Evolutionary conservation across 805 yeast species (phyloP).

Genomic region (Ogataea dorogensis): DNA sequence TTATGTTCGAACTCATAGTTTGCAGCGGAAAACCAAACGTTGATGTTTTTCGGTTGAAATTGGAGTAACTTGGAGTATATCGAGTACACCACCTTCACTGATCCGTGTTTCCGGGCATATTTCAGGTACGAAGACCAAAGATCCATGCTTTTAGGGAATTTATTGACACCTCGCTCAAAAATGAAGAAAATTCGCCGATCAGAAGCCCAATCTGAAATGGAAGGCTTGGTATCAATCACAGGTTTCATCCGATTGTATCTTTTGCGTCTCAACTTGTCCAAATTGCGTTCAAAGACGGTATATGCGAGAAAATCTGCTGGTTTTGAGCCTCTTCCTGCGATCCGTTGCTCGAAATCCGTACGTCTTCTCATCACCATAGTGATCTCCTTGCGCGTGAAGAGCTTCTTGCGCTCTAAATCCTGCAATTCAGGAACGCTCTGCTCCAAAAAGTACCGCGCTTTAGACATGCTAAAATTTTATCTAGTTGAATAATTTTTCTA

Average conservation of each 20-base stretch:
- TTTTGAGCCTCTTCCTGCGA: slow-evolving; percentile 78
- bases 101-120: slow-evolving; percentile 64
- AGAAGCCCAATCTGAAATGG: slow-evolving; percentile 86
- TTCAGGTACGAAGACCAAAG: slow-evolving; percentile 78
- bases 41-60: slow-evolving; percentile 86
- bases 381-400: slow-evolving; percentile 81
- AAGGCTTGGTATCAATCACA: slow-evolving; percentile 56
- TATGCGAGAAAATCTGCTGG: slow-evolving; percentile 76
- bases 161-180: slow-evolving; percentile 76
- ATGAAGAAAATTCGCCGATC: slow-evolving; percentile 76
- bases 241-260: slow-evolving; percentile 61
- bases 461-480: slow-evolving; percentile 13
- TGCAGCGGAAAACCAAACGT: slow-evolving; percentile 93
- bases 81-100: slow-evolving; percentile 69
- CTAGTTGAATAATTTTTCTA: slow-evolving; percentile 1
- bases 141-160: slow-evolving; percentile 72
- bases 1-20: slow-evolving; percentile 88
- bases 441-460: slow-evolving; percentile 53
- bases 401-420: slow-evolving; percentile 75
- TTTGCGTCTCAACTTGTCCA: slow-evolving; percentile 75
- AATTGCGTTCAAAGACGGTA: slow-evolving; percentile 72
- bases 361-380: slow-evolving; percentile 85
- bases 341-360: slow-evolving; percentile 92
- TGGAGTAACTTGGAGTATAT: slow-evolving; percentile 76
- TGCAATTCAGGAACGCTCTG: slow-evolving; percentile 88